These are phyloP conservation scores for Aspergillus egyptiacus DNA, from an alignment of 495 filamentous ascomycete genomes.

Conservation along the genomic window DNA sequence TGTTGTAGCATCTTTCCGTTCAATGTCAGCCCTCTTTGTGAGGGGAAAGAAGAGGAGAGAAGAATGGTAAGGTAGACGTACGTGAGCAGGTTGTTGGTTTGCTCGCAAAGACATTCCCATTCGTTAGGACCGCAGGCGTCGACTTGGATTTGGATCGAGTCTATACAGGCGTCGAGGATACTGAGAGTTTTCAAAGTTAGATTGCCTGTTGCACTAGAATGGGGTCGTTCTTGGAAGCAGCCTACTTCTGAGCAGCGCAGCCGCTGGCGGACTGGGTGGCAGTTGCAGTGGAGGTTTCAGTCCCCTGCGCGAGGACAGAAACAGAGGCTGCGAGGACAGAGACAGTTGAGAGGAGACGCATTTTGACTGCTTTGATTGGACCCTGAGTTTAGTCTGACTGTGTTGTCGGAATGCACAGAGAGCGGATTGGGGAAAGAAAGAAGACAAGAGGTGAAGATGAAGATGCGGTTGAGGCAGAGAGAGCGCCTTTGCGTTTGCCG, in stretches of 20 bases:
- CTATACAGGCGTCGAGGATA: slow-evolving; percentile 31
- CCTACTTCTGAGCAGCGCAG: slow-evolving; percentile 12
- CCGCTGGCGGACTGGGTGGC: not conserved
- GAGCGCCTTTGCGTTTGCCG: not conserved
- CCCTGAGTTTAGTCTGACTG: not conserved
- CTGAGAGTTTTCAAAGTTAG: slow-evolving; percentile 10
- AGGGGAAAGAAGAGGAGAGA: not conserved
- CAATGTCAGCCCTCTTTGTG: slow-evolving; percentile 6
- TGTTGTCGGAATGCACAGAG: not conserved
- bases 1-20: slow-evolving; percentile 32
- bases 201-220: not conserved
- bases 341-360: slow-evolving; percentile 7
- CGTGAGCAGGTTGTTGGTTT: slow-evolving; percentile 29
- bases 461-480: not conserved
- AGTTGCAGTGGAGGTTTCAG: slow-evolving; percentile 2
- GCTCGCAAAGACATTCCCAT: slow-evolving; percentile 29
- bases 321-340: slow-evolving; percentile 6
- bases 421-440: not conserved
- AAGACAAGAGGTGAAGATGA: too few species aligned
- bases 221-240: not conserved
- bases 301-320: slow-evolving; percentile 8
- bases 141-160: slow-evolving; percentile 19
- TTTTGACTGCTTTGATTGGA: slow-evolving; percentile 2
- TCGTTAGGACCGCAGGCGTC: slow-evolving; percentile 22
- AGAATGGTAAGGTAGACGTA: slow-evolving; percentile 11